Percentiles rank a stretch among this genome's conserved stretches.
These are phyloP conservation scores for Pestalotiopsis sp. DNA, from an alignment of 2,329 filamentous ascomycete species.

Conservation along the genomic window DNA sequence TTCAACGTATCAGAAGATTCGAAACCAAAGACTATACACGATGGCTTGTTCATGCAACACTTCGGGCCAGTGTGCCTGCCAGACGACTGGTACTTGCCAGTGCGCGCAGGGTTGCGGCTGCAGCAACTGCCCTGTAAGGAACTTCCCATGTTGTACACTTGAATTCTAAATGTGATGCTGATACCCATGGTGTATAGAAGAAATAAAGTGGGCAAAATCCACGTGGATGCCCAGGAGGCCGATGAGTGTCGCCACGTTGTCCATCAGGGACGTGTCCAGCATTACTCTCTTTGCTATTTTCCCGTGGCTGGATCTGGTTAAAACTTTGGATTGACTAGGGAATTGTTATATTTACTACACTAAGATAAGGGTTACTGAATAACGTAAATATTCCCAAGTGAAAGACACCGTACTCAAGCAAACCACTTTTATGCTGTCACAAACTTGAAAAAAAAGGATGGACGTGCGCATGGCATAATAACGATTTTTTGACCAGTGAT, in stretches of 20 bases:
- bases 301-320: no score
- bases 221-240: background rate
- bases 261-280: no score
- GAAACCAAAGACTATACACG: background rate
- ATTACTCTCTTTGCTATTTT: no score
- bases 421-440: no score
- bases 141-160: background rate
- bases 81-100: background rate
- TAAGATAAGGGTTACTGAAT: no score
- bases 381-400: no score
- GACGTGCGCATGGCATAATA: no score
- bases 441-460: no score
- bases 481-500: no score
- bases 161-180: background rate
- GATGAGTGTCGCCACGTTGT: background rate
- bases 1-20: background rate
- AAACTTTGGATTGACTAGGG: no score
- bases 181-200: background rate
- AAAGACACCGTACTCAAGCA: no score
- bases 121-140: background rate
- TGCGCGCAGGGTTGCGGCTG: background rate
- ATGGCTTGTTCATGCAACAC: background rate
- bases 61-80: background rate
- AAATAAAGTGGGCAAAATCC: background rate
- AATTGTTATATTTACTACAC: no score